Evolutionary conservation across 805 yeast genomes (phyloP), one percentile per base, ranked within the genome.

Genomic region (Candida sonorensis): DNA sequence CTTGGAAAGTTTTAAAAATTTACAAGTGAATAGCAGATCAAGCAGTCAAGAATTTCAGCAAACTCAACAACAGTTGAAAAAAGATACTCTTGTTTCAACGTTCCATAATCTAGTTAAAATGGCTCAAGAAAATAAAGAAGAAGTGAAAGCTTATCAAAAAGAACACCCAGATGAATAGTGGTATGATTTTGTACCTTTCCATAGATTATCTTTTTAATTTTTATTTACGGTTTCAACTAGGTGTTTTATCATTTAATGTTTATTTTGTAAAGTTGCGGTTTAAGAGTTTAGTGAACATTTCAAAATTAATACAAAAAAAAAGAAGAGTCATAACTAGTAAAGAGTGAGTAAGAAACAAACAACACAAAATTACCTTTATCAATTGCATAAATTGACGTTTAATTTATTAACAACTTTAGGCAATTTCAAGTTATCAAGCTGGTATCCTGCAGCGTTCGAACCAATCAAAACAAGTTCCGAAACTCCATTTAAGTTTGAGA

Each of bases 51-150:
- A 33, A 24, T 18, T 21, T 10, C 26, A 29, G 12, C 15, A 14
- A 17, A 17, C 18, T 15, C 26, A 7, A 18, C 12, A 22, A 17
- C 21, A 34, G 18, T 11, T 32, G 24, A 46, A 54, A 40, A 48
- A 53, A 27, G 46, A 49, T 17, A 51, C 55, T 10, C 26, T 55
- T 12, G 46, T 56, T 5, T 38, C 51, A 1, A 46, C 59, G 4
- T 55, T 55, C 37, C 60, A 55, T 20, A 50, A 54, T 32, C 27
- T 55, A 22, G 60, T 55, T 19, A 50, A 44, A 30, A 45, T 47
- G 10, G 60, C 60, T 9, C 57, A 50, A 34, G 55, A 44, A 16
- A 50, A 51, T 27, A 55, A 54, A 33, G 49, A 49, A 4, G 51
- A 54, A 19, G 54, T 55, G 21, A 46, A 42, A 23, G 40, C 38